A percentile compares a stretch with the other conserved stretches of the same genome.
Evolutionary conservation across 495 filamentous ascomycete species (phyloP).

Genomic region (Xylaria flabelliformis): DNA sequence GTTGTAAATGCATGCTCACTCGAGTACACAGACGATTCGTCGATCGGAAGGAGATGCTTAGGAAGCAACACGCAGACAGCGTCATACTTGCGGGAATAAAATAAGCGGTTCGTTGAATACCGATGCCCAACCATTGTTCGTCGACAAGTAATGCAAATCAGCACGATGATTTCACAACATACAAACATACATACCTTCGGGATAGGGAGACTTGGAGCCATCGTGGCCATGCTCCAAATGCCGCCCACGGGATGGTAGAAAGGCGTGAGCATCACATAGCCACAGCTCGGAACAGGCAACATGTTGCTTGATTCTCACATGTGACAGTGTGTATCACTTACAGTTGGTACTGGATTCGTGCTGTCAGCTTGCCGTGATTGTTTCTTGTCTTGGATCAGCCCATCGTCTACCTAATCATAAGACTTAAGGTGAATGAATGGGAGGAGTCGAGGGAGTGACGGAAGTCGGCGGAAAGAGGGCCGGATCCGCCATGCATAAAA

Average conservation of each 20-base stretch:
- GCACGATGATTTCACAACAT: not conserved
- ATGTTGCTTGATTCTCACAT: not conserved
- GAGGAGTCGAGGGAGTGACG: not conserved
- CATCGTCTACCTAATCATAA: constrained; percentile 9
- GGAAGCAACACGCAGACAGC: not conserved
- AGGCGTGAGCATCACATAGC: constrained; percentile 8
- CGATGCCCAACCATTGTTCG: not conserved
- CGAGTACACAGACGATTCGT: constrained; percentile 16
- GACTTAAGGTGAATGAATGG: not conserved
- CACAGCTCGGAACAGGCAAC: not conserved
- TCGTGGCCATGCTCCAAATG: not conserved
- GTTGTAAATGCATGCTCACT: constrained; percentile 3
- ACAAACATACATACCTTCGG: not conserved
- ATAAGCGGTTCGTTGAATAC: not conserved
- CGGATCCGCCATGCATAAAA: not conserved
- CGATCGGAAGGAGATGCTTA: not conserved
- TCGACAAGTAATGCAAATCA: not conserved
- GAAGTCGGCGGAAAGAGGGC: not conserved
- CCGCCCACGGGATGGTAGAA: not conserved
- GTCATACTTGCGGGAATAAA: constrained; percentile 22
- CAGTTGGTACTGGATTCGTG: too few species aligned
- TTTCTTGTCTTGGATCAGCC: not conserved
- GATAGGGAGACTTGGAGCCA: not conserved
- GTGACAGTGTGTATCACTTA: not conserved
- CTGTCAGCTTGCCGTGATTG: not conserved